Evolutionary conservation across 768 basidiomycete genomes (phyloP), one percentile per base, ranked within the genome.

Genomic region (Leucocoprinus sp.): DNA sequence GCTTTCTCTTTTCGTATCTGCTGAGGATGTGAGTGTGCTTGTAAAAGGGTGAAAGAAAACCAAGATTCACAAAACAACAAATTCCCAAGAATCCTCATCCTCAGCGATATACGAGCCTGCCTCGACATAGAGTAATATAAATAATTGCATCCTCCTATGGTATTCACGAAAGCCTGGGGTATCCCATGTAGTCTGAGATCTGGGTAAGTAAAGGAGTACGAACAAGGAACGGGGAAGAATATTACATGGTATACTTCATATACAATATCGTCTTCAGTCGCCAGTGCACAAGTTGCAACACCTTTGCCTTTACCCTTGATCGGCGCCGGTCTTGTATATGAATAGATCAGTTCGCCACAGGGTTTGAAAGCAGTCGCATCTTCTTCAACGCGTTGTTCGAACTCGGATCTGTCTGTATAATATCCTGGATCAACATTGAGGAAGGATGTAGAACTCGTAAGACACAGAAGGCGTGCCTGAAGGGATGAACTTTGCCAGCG

Each of bases 41-140:
- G 21, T 23, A 8, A 18, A 34, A 37, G 29, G 26, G 37, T 42
- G 12, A 35, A 31, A 6, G 18, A 37, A 22, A 23, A 2, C 9
- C 18, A 7, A n/a, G 14, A 74, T 90, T 47, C 55, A 96, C 86
- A 96, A 64, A 1, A 91, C 69, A 33, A 81, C 76, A 61, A 98
- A 97, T 60, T 97, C 91, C 95, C 95, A 98, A 1, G 74, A 71
- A 17, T 92, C 85, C 59, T 98, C 95, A 4, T 89, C 88, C 53
- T 97, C 95, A 55, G 84, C 78, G 53, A 99, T 89, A 62, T 92
- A 98, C 9, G 88, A 91, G 2, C 93, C 96, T 8, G 78, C 96
- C 59, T 99, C 96, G 55, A 99, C 92, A 64, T 90, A 97, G 4
- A 99, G 70, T 45, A 95, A 60, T 52, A 97, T 90, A 61, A 96